Base-by-base conservation (phyloP, 768 basidiomycete genomes). In the Lentinus tigrinus region DNA sequence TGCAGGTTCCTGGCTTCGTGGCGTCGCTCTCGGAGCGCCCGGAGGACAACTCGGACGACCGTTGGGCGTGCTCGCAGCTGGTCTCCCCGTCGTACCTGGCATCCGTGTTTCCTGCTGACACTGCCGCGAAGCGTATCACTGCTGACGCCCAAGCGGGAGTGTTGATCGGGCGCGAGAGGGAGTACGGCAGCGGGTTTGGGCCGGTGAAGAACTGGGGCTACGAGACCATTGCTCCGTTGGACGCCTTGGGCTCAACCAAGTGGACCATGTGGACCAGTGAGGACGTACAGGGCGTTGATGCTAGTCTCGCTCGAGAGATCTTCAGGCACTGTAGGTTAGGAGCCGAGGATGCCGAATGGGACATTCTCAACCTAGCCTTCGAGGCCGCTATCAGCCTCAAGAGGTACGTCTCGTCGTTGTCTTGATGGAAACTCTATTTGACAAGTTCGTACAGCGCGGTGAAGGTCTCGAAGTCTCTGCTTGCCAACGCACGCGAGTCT, bases 1-100 rank as follows among this genome's bases (percentile, higher is more conserved):
- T 93, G 27, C 81, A 87, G 64, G 74, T 91, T 27, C 91, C 92
- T 40, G 89, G 88, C 1, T 79, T 91, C 65, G 66, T 76, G 24
- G 62, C 72, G 21, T 76, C 76, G 3, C 63, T 84, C 44, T 73
- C 75, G 2, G 46, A 65, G 27, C 52, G 61, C 3, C 28, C 63
- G 17, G 60, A 61, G 31, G 68, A 73, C 34, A 75, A 79, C 53
- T 80, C 80, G 77, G 88, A 91, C 70, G 90, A 91, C 66, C 77
- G 85, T 53, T 93, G 89, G 89, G 78, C 75, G 54, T 68, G 73
- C 63, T 74, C 73, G 16, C 74, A 81, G 62, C 70, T 91, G 14
- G 72, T 72, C 17, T 75, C 74, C n/a, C 68, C 72, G 17, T 52
- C 75, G 0, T 78, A 74, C 37, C 72, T 92, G 44, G 70, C 78